phyloP scores from a whole-genome alignment of 192 early-diverging fungal species.

The Mortierella alpina region DNA sequence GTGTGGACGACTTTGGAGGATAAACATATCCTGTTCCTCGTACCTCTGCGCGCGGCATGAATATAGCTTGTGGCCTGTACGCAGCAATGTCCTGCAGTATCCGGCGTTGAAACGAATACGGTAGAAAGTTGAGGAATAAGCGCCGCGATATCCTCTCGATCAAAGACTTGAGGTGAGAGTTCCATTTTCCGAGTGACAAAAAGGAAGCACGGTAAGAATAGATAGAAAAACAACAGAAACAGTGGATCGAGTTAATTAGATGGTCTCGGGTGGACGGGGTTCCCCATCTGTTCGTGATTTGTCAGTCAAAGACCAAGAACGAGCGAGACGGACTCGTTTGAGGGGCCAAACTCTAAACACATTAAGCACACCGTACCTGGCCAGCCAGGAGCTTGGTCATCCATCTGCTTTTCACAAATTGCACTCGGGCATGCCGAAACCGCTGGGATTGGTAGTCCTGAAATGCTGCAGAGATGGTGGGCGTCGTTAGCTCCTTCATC shows the following conservation, averaged over 20 bases:
- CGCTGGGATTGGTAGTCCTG: slow-evolving; percentile 4
- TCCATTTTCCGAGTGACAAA: neutral
- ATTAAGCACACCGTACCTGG: slow-evolving; percentile 1
- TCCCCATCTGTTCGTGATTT: no score
- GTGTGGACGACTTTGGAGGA: neutral
- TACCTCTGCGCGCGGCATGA: neutral
- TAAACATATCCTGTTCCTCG: neutral
- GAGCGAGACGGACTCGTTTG: neutral
- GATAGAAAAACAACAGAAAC: neutral
- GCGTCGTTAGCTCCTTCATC: slow-evolving; percentile 1
- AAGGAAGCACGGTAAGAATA: neutral
- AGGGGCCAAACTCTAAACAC: neutral
- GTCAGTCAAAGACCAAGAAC: neutral
- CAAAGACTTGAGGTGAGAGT: neutral
- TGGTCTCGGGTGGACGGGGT: no score
- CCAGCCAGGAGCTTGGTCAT: neutral
- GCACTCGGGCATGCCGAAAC: neutral
- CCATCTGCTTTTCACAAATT: neutral
- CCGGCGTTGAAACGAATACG: slow-evolving; percentile 1
- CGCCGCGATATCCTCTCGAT: slow-evolving; percentile 1
- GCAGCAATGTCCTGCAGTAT: neutral
- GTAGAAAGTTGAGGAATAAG: slow-evolving; percentile 2
- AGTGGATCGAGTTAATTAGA: neutral
- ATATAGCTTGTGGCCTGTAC: slow-evolving; percentile 6
- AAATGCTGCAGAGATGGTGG: slow-evolving; percentile 4